Base-by-base conservation (phyloP, 139 green algal species). In the Chlorella sp. region DNA sequence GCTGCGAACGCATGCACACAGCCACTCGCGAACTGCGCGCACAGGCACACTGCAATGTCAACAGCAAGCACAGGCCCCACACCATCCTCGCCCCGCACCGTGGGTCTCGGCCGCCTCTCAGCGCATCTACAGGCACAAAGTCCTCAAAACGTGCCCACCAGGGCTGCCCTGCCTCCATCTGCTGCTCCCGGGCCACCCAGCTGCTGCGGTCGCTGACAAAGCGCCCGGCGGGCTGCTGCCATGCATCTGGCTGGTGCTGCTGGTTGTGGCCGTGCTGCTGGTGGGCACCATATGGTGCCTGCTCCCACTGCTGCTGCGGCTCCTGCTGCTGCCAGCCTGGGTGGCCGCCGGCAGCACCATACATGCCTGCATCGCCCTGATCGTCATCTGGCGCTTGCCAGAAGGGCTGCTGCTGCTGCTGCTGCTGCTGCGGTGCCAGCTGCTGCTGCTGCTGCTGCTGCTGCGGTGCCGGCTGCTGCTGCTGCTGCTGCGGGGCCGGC, bases 61-160 rank as follows among this genome's bases (percentile, higher is more conserved):
- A n/a, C n/a, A n/a, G n/a, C n/a, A n/a, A n/a, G n/a, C n/a, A n/a
- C n/a, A n/a, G n/a, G n/a, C n/a, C n/a, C n/a, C n/a, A n/a, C n/a
- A n/a, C n/a, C n/a, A n/a, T n/a, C n/a, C n/a, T n/a, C n/a, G n/a
- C n/a, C n/a, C 0, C 72, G 21, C 72, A 82, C 76, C 76, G 32
- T 25, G 76, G 76, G 60, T 82, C 76, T 34, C 26, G 73, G 25
- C 76, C 76, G 15, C 76, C 57, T 13, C 17, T 15, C 76, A 82
- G 76, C 25, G 76, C 76, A 3, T 38, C 76, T 60, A 82, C 76
- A 1, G 76, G 76, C 76, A 82, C 76, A 36, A 84, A 84, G 41
- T 84, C 63, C 11, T 67, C 64, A 5, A 84, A 38, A n/a, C 64
- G 78, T 1, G 7, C 11, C 78, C 64, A 75, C 64, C 78, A 84